Conservation (phyloP, 345 rosid species). For the Geranium rotundifolium region DNA sequence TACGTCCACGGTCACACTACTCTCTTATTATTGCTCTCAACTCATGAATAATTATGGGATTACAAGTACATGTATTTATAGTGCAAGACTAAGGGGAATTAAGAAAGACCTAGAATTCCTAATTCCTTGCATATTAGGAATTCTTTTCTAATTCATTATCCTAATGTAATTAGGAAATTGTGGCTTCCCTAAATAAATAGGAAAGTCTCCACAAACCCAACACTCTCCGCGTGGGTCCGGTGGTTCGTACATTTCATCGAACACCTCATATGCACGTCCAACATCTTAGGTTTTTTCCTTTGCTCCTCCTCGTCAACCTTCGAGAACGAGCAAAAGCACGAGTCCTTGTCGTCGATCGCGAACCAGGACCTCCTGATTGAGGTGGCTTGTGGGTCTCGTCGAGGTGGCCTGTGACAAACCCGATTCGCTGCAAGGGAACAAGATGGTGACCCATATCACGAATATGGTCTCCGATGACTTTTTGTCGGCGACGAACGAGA, state of each 20-base stretch:
- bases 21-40: no score
- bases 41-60: no score
- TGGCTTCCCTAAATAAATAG: no score
- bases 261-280: conserved; percentile 48
- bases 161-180: no score
- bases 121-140: no score
- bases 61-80: no score
- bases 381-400: conserved; percentile 35
- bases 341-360: conserved; percentile 31
- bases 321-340: conserved; percentile 42
- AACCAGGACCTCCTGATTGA: conserved; percentile 46
- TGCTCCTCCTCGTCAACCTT: conserved; percentile 38
- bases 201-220: no score
- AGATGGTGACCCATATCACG: conserved; percentile 25
- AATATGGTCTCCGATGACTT: conserved; percentile 46
- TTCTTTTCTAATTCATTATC: no score
- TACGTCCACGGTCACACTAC: no score
- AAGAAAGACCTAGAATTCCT: no score
- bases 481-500: conserved; percentile 38
- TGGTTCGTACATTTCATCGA: conserved; percentile 78
- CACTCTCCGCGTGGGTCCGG: conserved; percentile 75
- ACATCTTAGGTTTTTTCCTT: conserved; percentile 49
- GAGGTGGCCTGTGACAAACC: conserved; percentile 49
- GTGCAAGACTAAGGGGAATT: no score
- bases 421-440: conserved; percentile 21